Base-by-base conservation (phyloP, 352 stramenopile species). In the Globisporangium cylindrosporum region DNA sequence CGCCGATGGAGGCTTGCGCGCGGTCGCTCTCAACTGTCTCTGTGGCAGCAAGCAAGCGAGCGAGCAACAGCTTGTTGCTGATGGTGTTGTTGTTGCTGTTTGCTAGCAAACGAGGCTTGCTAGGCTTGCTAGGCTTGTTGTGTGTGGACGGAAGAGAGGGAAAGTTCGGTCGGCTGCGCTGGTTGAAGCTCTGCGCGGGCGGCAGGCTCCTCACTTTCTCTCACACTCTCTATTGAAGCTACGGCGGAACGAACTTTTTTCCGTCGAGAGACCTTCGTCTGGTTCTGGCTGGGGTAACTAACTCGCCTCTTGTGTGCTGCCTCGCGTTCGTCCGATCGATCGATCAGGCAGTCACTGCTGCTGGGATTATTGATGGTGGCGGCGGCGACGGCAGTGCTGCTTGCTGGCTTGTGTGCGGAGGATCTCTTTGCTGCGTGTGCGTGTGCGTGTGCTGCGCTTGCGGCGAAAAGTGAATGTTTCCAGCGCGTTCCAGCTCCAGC, bases 1-100 rank as follows among this genome's bases (percentile, higher is more conserved):
- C n/a, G 56, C 43, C 55, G 55, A 46, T 20, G 27, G 5, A 29
- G 38, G 34, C 25, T 59, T 64, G 49, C 58, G 51, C 48, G 34
- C 66, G 27, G 38, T 41, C 25, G 59, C 34, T 59, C 64, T 62
- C 58, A 64, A 72, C 62, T 49, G 61, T 63, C 62, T 68, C 43
- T 66, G 61, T 24, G 49, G 22, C 15, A 59, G 25, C 53, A 12
- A 36, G 49, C 49, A 20, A 56, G 53, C 53, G 22, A 56, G 20
- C 49, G n/a, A 56, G 9, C 49, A 18, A 60, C 29, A 51, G 22
- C 18, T 51, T 24, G 43, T 20, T 46, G 12, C 4, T 43, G 36
- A 1, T 43, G 36, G 29, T 32, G 29, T 18, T n/a, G 38, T 46
- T 49, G 43, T 49, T 20, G 12, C 14, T 49, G 43, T 49, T 49